Conservation (phyloP, 176 grass and related monocot genomes). For the Themeda triandra region DNA sequence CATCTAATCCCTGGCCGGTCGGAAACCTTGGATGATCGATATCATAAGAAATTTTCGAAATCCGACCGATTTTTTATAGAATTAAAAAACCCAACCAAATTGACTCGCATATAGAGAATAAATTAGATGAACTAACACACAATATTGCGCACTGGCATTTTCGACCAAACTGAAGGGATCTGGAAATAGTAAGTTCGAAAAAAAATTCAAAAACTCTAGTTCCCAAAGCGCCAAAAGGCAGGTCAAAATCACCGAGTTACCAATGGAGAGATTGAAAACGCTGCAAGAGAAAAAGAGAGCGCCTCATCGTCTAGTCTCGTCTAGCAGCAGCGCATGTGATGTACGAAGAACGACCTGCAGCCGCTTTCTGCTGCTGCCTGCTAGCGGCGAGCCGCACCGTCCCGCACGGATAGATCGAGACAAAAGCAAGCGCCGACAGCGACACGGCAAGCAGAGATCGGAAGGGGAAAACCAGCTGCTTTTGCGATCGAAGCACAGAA, state of each 20-base stretch:
- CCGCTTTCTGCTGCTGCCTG: not conserved
- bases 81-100: not conserved
- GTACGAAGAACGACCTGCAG: no score
- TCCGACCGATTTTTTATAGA: not conserved
- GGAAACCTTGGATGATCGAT: not conserved
- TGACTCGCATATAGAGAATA: not conserved
- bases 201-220: not conserved
- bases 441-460: not conserved
- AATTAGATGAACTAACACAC: not conserved
- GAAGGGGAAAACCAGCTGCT: not conserved
- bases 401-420: not conserved
- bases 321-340: constrained; percentile 17
- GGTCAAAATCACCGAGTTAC: not conserved
- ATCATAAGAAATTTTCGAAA: not conserved
- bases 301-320: not conserved
- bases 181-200: not conserved
- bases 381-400: not conserved
- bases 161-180: not conserved
- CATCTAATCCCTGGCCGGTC: not conserved
- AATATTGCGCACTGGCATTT: not conserved
- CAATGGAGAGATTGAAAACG: not conserved
- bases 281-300: no score
- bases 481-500: not conserved
- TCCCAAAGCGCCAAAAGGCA: not conserved
- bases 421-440: constrained; percentile 7